Percentiles rank a stretch among this genome's conserved stretches.
Evolutionary conservation across 1,139 yeast species (phyloP).

Genomic region (Lipomyces yarrowii): DNA sequence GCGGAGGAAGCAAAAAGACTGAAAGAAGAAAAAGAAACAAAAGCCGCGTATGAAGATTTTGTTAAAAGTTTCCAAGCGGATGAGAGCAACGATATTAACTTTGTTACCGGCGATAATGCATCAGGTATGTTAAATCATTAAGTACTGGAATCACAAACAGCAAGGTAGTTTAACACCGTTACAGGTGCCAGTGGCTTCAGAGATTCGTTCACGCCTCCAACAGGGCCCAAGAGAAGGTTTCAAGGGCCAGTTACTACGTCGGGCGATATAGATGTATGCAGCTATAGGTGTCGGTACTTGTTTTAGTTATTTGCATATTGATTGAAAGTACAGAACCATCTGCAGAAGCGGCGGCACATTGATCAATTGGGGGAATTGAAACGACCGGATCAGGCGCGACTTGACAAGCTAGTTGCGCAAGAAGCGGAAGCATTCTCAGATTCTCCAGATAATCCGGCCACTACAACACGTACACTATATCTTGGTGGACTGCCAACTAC

Average conservation of each 20-base stretch:
- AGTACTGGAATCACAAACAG: background rate
- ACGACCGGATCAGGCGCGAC: conserved; percentile 18
- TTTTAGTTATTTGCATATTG: background rate
- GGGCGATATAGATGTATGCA: background rate
- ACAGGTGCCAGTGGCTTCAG: background rate
- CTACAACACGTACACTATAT: conserved; percentile 8
- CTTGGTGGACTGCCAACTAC: conserved; percentile 21
- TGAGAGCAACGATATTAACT: conserved; percentile 2
- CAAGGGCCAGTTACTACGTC: background rate
- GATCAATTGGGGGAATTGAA: conserved; percentile 6
- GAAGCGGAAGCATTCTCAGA: background rate
- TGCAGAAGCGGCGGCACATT: conserved; percentile 14
- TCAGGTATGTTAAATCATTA: background rate
- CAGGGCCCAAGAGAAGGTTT: background rate
- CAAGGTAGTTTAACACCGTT: background rate
- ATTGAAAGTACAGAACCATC: background rate
- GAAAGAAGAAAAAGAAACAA: conserved; percentile 27
- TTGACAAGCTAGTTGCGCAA: background rate
- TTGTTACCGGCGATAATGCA: background rate
- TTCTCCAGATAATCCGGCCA: background rate
- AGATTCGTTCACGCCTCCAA: background rate
- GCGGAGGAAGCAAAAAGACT: conserved; percentile 25
- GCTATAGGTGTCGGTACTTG: background rate
- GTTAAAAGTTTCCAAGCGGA: conserved; percentile 22
- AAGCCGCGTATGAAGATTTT: conserved; percentile 30